Base-by-base conservation (phyloP, 2,329 filamentous ascomycete species). In the Thelonectria blattea region DNA sequence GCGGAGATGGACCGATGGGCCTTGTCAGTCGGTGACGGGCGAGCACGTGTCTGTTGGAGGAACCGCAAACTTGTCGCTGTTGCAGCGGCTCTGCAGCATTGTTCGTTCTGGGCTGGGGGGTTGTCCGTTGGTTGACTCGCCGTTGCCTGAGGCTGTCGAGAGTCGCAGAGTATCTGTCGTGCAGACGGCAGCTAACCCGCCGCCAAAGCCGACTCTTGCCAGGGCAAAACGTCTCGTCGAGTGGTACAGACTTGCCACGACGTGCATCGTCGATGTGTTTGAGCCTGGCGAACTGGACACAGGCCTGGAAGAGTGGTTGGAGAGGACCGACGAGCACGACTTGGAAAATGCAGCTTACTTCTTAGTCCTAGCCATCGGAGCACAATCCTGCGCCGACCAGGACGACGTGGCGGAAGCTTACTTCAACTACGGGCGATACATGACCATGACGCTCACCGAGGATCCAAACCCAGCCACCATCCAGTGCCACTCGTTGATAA, bases 361-460 rank as follows among this genome's bases (percentile, higher is more conserved):
- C 12, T 70, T 75, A 8, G 60, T 71, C 6, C 65, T 75, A 18
- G 71, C 71, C 11, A 69, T 75, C 30, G 55, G 76, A 4, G 73
- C 72, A 5, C 73, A 76, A 68, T 70, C n/a, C n/a, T n/a, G 1
- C 68, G 72, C 1, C 70, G 53, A 68, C 5, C n/a, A n/a, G n/a
- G 75, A 77, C 12, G 65, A 67, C 1, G 46, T 71, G 7, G 74
- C 75, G 1, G 70, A 75, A 37, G 60, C 20, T 4, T 75, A 72
- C 30, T 77, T 76, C 62, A 70, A 68, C 42, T 73, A 75, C 52
- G 75, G 74, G 5, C 71, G 73, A 5, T 70, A 71, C 41, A 52
- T 75, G 12, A 69, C 74, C 67, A 77, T 7, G 75, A 75, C 3
- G 68, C 71, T 75, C 18, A 74, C 75, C 61, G 72, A 77, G 45